These are phyloP conservation scores for Moesziomyces parantarcticus DNA, from an alignment of 1,284 basidiomycete genomes.

Conservation along the genomic window DNA sequence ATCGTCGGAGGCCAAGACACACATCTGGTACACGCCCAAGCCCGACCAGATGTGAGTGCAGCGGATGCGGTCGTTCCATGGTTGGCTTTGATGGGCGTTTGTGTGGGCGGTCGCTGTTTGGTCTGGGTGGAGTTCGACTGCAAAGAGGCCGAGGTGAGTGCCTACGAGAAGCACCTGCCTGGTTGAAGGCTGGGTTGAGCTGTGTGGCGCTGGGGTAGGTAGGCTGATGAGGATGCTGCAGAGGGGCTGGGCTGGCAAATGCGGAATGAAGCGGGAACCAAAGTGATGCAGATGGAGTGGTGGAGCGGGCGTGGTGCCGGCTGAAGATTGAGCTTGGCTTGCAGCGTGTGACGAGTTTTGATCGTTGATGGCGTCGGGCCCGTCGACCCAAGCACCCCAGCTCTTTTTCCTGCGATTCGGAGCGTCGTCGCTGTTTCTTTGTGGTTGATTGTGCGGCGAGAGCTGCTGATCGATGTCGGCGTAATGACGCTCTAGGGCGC, in stretches of 20 bases:
- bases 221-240: slow-evolving; percentile 46
- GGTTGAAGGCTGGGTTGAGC: not conserved
- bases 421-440: not conserved
- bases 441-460: not conserved
- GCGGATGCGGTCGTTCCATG: slow-evolving; percentile 47
- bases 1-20: slow-evolving; percentile 33
- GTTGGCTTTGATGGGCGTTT: not conserved
- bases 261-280: slow-evolving; percentile 55
- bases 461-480: slow-evolving; percentile 26
- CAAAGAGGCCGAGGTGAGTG: slow-evolving; percentile 48
- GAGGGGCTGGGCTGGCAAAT: slow-evolving; percentile 50
- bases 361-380: slow-evolving; percentile 42
- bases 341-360: not conserved
- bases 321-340: not conserved
- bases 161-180: slow-evolving; percentile 36
- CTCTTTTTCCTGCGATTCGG: slow-evolving; percentile 38
- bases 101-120: not conserved
- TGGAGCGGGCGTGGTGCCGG: slow-evolving; percentile 9
- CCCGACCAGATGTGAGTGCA: slow-evolving; percentile 51
- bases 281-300: slow-evolving; percentile 45
- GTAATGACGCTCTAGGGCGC: slow-evolving; percentile 50
- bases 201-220: not conserved
- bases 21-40: slow-evolving; percentile 53
- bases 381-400: slow-evolving; percentile 49
- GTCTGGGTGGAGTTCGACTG: slow-evolving; percentile 19